These are phyloP conservation scores for Xylariales sp. DNA, from an alignment of 2,329 filamentous ascomycete species.

Conservation along the genomic window DNA sequence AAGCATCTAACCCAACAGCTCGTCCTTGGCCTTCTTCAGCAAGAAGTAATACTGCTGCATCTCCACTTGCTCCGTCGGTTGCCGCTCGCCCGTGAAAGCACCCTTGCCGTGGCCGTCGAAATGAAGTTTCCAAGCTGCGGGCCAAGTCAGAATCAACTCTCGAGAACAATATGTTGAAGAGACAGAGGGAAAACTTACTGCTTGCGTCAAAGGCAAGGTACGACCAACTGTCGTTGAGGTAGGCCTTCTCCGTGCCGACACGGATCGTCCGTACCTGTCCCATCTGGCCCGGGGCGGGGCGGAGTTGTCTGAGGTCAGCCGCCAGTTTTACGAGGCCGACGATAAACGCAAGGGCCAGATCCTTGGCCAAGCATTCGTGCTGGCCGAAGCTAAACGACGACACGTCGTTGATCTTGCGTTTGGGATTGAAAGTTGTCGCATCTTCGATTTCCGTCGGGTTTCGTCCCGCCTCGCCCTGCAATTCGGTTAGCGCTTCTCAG, in stretches of 20 bases:
- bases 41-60: slow-evolving; percentile 53
- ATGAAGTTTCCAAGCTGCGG: slow-evolving; percentile 54
- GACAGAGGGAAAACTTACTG: slow-evolving; percentile 52
- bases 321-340: slow-evolving; percentile 56
- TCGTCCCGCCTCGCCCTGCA: slow-evolving; percentile 54
- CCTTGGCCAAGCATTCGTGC: slow-evolving; percentile 59
- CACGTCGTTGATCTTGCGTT: slow-evolving; percentile 55
- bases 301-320: slow-evolving; percentile 58
- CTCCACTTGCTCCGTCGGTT: slow-evolving; percentile 37
- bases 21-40: slow-evolving; percentile 51
- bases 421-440: slow-evolving; percentile 56
- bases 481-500: slow-evolving; percentile 32
- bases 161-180: neutral
- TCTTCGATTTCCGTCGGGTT: slow-evolving; percentile 54
- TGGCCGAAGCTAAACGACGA: slow-evolving; percentile 59
- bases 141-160: slow-evolving; percentile 41
- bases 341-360: slow-evolving; percentile 56
- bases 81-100: slow-evolving; percentile 49
- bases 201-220: slow-evolving; percentile 58
- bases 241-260: slow-evolving; percentile 55
- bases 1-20: slow-evolving; percentile 31
- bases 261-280: slow-evolving; percentile 59
- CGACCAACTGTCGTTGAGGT: slow-evolving; percentile 62
- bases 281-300: slow-evolving; percentile 59
- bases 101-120: slow-evolving; percentile 55